phyloP scores from a whole-genome alignment of 306 rosid genomes.

The Quercus cerris region DNA sequence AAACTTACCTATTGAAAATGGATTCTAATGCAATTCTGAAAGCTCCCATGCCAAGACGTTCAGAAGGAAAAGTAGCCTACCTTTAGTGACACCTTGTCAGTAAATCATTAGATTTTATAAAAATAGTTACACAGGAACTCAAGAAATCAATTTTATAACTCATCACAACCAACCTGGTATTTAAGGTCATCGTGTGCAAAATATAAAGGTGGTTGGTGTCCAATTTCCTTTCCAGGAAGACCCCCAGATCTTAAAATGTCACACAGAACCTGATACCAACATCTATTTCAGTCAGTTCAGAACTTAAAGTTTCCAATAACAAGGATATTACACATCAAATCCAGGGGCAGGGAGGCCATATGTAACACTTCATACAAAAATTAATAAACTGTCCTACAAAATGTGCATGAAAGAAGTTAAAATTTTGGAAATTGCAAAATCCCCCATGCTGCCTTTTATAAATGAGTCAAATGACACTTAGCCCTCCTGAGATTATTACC shows the following conservation, averaged over 20 bases:
- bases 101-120: conserved; percentile 14
- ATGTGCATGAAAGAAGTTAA: neutral
- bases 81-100: conserved; percentile 54
- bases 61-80: conserved; percentile 90
- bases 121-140: conserved; percentile 17
- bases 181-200: conserved; percentile 88
- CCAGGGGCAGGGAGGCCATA: neutral
- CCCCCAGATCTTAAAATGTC: conserved; percentile 93
- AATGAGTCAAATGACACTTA: too few relatives aligned
- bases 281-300: conserved; percentile 14
- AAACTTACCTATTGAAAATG: conserved; percentile 67
- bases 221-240: conserved; percentile 71
- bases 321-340: conserved; percentile 14
- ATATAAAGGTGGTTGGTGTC: conserved; percentile 67
- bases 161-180: conserved; percentile 67
- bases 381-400: neutral
- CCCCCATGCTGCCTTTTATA: too few relatives aligned
- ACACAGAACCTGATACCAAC: conserved; percentile 65
- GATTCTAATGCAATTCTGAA: conserved; percentile 92
- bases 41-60: conserved; percentile 97
- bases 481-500: too few relatives aligned
- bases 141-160: neutral
- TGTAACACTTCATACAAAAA: neutral
- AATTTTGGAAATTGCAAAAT: too few relatives aligned
- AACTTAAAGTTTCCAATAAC: neutral